A percentile compares a stretch with the other conserved stretches of the same genome.
These are phyloP conservation scores for Phytophthora meadii DNA, from an alignment of 352 stramenopile species.

Conservation along the genomic window DNA sequence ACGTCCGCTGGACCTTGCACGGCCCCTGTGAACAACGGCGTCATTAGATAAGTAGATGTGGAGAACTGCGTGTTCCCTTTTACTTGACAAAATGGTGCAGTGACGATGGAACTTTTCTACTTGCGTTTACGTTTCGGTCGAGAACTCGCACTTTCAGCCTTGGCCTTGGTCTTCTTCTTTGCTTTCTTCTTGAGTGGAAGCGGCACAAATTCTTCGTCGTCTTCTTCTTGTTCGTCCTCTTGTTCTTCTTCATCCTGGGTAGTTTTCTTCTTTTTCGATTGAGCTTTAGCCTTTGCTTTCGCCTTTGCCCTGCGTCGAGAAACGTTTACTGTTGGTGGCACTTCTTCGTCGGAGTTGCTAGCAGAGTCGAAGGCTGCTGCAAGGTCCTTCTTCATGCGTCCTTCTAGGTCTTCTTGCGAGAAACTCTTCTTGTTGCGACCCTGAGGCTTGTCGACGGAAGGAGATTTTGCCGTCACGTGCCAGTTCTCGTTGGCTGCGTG, in stretches of 20 bases:
- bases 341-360: constrained; percentile 33
- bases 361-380: constrained; percentile 47
- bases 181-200: constrained; percentile 60
- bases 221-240: constrained; percentile 29
- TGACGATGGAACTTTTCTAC: constrained; percentile 6
- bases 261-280: constrained; percentile 22
- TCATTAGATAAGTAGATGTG: constrained; percentile 70
- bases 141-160: constrained; percentile 13
- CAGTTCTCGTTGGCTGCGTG: constrained; percentile 38
- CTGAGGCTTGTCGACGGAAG: constrained; percentile 43
- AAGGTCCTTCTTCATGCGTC: constrained; percentile 72
- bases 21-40: constrained; percentile 69
- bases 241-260: constrained; percentile 17
- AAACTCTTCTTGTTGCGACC: constrained; percentile 35
- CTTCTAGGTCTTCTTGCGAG: constrained; percentile 67
- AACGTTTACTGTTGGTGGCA: constrained; percentile 22
- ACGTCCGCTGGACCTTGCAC: constrained; percentile 82
- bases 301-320: constrained; percentile 34
- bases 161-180: constrained; percentile 42
- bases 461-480: constrained; percentile 69
- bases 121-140: constrained; percentile 54
- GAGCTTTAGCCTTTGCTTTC: constrained; percentile 30
- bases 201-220: constrained; percentile 41
- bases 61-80: constrained; percentile 4
- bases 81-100: constrained; percentile 3